Base-by-base conservation (phyloP, 495 filamentous ascomycete species). In the Entonaema liquescens region DNA sequence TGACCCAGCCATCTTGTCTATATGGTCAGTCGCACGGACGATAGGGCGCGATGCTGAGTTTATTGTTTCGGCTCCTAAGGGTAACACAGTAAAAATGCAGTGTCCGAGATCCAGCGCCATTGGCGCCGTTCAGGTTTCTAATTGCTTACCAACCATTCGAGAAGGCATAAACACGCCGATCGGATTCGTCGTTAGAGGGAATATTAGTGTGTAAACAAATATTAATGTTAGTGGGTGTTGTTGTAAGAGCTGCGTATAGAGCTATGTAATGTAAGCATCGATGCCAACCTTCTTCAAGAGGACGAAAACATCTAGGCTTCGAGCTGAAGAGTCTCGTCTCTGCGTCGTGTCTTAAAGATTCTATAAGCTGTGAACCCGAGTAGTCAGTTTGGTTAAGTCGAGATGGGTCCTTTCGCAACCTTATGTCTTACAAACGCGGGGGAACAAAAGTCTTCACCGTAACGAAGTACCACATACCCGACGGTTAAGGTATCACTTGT, bases 391-490 rank as follows among this genome's bases (percentile, higher is more conserved):
- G 63, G 61, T 42, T 40, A 38, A 17, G 47, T 52, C 29, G 29
- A 50, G 33, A 61, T 28, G 31, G 11, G 47, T 58, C 28, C 38
- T 17, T 61, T 66, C 25, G 52, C 50, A 17, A 55, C 21, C 54
- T 23, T 38, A 57, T 57, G 36, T 44, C 36, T 54, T 29, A 52
- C 35, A 40, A 38, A 21, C 28, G 49, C 17, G 57, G 59, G 29
- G 33, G 26, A 29, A 29, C 13, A 50, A 65, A 29, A 40, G 33
- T 50, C 28, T 61, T 57, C 44, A 62, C 52, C 57, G 42, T 29
- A 36, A 63, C 23, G 23, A 68, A 64, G 59, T 68, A 68, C 64
- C 60, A 28, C 59, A 63, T 68, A 60, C 35, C 49, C 54, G 56
- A 56, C 7, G 38, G 21, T 25, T 44, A 50, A 42, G 28, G 59